phyloP scores from a whole-genome alignment of 2,329 filamentous ascomycete genomes.

The Escovopsis weberi region DNA sequence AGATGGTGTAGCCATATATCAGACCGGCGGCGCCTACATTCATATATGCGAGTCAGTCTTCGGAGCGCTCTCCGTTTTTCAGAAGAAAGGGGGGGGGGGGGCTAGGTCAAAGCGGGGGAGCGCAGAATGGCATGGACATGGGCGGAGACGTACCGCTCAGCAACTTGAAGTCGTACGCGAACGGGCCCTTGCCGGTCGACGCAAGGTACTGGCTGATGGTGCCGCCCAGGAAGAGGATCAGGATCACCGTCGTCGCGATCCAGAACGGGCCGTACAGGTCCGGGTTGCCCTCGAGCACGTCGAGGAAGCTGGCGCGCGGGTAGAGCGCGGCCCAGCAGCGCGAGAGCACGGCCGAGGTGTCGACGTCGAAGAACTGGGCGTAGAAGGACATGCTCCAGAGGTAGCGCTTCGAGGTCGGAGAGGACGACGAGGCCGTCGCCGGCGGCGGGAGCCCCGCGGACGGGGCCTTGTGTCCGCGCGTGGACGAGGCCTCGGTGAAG shows the following conservation, averaged over 20 bases:
- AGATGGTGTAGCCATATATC: slow-evolving; percentile 85
- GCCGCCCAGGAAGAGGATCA: slow-evolving; percentile 89
- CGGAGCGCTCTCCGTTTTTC: too few relatives aligned
- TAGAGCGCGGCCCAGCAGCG: slow-evolving; percentile 83
- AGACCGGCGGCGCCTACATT: slow-evolving; percentile 64
- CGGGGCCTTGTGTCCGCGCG: slow-evolving; percentile 32
- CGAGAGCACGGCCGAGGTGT: slow-evolving; percentile 75
- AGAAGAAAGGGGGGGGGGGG: too few relatives aligned
- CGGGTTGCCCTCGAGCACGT: slow-evolving; percentile 91
- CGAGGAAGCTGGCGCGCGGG: slow-evolving; percentile 87
- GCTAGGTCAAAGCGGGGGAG: slow-evolving; percentile 3
- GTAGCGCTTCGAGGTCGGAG: slow-evolving; percentile 57
- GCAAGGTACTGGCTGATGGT: slow-evolving; percentile 88
- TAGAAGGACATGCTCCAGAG: slow-evolving; percentile 93
- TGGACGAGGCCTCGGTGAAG: slow-evolving; percentile 47
- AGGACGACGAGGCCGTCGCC: slow-evolving; percentile 33
- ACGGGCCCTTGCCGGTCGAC: slow-evolving; percentile 51
- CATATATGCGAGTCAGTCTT: slow-evolving; percentile 1
- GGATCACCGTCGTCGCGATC: slow-evolving; percentile 94
- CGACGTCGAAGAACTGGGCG: slow-evolving; percentile 96
- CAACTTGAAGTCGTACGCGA: slow-evolving; percentile 83
- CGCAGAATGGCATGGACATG: background rate
- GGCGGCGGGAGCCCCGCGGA: slow-evolving; percentile 42
- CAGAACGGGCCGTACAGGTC: slow-evolving; percentile 96
- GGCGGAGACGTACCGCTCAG: slow-evolving; percentile 50